Base-by-base conservation (phyloP, 306 rosid species). In the Astragalus membranaceus region DNA sequence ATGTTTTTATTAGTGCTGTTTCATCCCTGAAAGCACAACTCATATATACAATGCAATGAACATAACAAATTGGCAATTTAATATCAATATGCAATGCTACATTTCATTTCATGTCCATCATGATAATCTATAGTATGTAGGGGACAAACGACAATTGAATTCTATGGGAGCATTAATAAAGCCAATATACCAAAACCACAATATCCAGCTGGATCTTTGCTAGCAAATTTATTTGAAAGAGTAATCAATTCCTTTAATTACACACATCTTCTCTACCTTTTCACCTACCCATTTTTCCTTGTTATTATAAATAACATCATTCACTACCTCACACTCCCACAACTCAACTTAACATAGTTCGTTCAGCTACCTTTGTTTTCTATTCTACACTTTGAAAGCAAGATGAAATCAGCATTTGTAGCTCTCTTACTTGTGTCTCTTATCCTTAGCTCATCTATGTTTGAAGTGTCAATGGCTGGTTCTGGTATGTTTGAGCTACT, bases 401-500 rank as follows among this genome's bases (percentile, higher is more conserved):
- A 80, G 55, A 88, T 90, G 96, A 86, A 90, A 91, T 74, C 71
- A 35, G 16, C 48, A 43, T 73, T 84, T 39, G 76, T 78, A 30
- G 46, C 81, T 64, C 12, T 80, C 20, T 55, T 92, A 2, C 91
- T 92, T 43, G 66, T 88, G 20, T 79, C 77, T 65, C 88, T 92
- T 53, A 75, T 92, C 66, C 82, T 90, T 32, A 69, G 63, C 80
- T 83, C 90, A 70, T 80, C 82, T 32, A 56, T 88, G 70, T 59
- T 86, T 0, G 59, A 90, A 75, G 42, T 75, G 35, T 58, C 91
- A 43, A 29, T 74, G 73, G 84, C 90, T 41, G 66, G 76, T 52
- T 57, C 82, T 57, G 80, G 91, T 89, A 86, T 63, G 71, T 58
- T n/a, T n/a, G n/a, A n/a, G n/a, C n/a, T n/a, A n/a, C 10, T 53